Conservation (phyloP, 225 moss, liverwort and hornwort genomes). For the Thuidium tamariscinum region DNA sequence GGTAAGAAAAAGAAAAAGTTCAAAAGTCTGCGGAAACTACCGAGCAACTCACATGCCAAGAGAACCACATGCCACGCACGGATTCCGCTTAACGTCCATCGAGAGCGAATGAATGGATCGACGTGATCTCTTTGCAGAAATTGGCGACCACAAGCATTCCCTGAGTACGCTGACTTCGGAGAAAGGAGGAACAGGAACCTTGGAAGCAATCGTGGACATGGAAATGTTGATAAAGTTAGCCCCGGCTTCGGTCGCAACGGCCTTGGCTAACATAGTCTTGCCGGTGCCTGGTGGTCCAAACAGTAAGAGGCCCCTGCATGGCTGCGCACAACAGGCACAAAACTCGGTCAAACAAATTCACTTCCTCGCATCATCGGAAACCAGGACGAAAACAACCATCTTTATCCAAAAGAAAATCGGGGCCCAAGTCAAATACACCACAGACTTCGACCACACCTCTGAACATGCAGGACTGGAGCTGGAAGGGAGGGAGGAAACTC, state of each 20-base stretch:
- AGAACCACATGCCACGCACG: neutral
- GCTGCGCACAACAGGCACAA: constrained; percentile 20
- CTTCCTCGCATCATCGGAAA: neutral
- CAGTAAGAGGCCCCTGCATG: constrained; percentile 88
- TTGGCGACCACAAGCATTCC: neutral
- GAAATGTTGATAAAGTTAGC: constrained; percentile 97
- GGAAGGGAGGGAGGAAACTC: neutral
- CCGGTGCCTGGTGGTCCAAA: constrained; percentile 97
- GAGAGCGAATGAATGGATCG: neutral
- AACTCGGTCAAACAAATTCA: neutral
- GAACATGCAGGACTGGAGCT: neutral
- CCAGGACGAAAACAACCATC: neutral
- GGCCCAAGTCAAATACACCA: neutral
- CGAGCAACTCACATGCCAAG: neutral
- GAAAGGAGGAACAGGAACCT: constrained; percentile 22
- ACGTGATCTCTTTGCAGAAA: neutral
- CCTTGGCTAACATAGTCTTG: constrained; percentile 95
- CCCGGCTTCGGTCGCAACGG: constrained; percentile 94
- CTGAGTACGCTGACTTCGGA: neutral
- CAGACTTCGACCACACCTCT: neutral
- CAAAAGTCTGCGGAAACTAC: neutral
- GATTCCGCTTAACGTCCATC: neutral
- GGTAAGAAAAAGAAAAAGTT: neutral
- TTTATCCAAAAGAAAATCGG: neutral
- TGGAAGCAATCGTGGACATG: constrained; percentile 93